Evolutionary conservation across 176 grass and related monocot species (phyloP).

Genomic region (Oryza australiensis): DNA sequence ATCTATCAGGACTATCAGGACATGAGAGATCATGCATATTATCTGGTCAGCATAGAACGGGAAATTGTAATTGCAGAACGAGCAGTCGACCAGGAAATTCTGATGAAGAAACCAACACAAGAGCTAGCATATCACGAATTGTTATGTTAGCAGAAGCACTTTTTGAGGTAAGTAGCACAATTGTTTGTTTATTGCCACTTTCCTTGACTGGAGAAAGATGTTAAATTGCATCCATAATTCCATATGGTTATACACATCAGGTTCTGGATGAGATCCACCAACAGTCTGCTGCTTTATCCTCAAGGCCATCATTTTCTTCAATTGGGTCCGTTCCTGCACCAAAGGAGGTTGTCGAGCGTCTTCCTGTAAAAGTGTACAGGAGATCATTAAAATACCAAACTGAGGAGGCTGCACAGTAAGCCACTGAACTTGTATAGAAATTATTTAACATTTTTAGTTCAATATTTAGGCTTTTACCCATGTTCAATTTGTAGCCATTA

Average conservation of each 20-base stretch:
- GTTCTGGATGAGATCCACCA: slow-evolving; percentile 99
- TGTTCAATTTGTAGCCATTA: background rate
- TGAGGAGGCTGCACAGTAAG: slow-evolving; percentile 83
- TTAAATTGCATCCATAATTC: slow-evolving; percentile 7
- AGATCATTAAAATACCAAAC: slow-evolving; percentile 62
- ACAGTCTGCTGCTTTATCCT: slow-evolving; percentile 83
- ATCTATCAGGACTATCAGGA: slow-evolving; percentile 80
- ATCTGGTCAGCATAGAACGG: slow-evolving; percentile 84
- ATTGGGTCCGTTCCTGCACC: slow-evolving; percentile 94
- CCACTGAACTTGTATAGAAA: slow-evolving; percentile 9
- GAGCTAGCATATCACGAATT: slow-evolving; percentile 95
- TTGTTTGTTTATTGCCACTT: slow-evolving; percentile 27
- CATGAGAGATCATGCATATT: slow-evolving; percentile 94
- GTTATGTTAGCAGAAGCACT: slow-evolving; percentile 95
- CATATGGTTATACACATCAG: slow-evolving; percentile 42
- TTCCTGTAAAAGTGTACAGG: slow-evolving; percentile 79
- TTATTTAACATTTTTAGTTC: background rate
- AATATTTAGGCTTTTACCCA: background rate
- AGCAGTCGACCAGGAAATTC: slow-evolving; percentile 60
- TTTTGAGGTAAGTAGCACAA: slow-evolving; percentile 70
- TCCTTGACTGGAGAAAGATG: slow-evolving; percentile 27
- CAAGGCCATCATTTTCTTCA: slow-evolving; percentile 83
- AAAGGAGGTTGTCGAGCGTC: slow-evolving; percentile 78
- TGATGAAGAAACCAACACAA: slow-evolving; percentile 75
- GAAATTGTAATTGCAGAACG: slow-evolving; percentile 75